A percentile compares a stretch with the other conserved stretches of the same genome.
phyloP scores from a whole-genome alignment of 768 basidiomycete species.

The Boletus bicolor region DNA sequence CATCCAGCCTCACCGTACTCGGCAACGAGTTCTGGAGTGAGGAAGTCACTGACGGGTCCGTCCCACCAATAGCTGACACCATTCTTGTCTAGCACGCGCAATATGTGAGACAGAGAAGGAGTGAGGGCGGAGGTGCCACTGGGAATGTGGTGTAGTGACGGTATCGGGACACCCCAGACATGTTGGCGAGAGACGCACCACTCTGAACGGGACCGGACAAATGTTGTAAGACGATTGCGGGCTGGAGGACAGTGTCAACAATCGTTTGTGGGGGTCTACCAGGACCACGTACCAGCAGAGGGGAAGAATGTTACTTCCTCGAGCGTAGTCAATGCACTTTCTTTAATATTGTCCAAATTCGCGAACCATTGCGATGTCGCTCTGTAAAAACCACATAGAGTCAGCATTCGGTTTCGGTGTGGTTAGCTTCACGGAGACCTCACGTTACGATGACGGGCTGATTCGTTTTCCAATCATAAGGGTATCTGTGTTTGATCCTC shows the following conservation, averaged over 20 bases:
- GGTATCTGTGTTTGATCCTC: slow-evolving; percentile 82
- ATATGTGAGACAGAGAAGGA: slow-evolving; percentile 64
- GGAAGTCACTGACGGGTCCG: slow-evolving; percentile 78
- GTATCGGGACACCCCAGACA: slow-evolving; percentile 97
- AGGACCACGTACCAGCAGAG: slow-evolving; percentile 53
- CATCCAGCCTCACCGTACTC: slow-evolving; percentile 48
- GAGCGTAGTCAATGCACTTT: slow-evolving; percentile 65
- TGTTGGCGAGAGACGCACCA: slow-evolving; percentile 99
- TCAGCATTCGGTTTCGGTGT: not conserved
- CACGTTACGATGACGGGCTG: slow-evolving; percentile 89
- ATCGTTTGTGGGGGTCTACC: not conserved
- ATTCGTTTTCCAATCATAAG: slow-evolving; percentile 96
- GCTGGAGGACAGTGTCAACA: slow-evolving; percentile 43
- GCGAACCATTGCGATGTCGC: slow-evolving; percentile 99
- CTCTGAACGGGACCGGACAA: slow-evolving; percentile 84
- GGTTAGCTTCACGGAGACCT: slow-evolving; percentile 21
- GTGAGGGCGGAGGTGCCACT: slow-evolving; percentile 67
- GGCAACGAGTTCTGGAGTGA: slow-evolving; percentile 55
- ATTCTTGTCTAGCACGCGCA: slow-evolving; percentile 65
- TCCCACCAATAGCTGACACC: slow-evolving; percentile 92
- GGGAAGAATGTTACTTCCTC: slow-evolving; percentile 75
- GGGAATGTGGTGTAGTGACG: slow-evolving; percentile 67
- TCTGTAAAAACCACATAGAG: slow-evolving; percentile 34
- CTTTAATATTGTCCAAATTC: slow-evolving; percentile 82
- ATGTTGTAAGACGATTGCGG: slow-evolving; percentile 82